A percentile compares a stretch with the other conserved stretches of the same genome.
phyloP scores from a whole-genome alignment of 2,329 filamentous ascomycete genomes.

The Canariomyces notabilis region DNA sequence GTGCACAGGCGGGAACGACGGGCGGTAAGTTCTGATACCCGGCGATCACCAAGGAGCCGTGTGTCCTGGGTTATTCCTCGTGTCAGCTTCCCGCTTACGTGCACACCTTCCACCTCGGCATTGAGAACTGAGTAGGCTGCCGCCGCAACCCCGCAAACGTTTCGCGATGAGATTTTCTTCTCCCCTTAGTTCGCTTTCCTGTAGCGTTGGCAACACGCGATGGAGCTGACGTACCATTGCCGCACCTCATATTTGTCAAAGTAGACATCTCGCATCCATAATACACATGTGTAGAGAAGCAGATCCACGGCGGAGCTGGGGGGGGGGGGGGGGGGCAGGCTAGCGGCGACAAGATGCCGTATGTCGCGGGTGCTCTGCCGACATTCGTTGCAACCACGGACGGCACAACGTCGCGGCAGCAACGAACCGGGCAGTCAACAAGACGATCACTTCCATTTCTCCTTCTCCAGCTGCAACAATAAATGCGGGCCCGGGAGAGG shows the following conservation, averaged over 20 bases:
- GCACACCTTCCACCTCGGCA: no score
- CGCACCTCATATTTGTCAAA: no score
- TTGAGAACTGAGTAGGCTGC: no score
- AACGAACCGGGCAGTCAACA: background rate
- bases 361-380: slow-evolving; percentile 2
- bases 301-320: no score
- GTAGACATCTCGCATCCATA: no score
- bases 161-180: no score
- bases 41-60: background rate
- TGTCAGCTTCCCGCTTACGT: no score
- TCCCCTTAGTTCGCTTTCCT: no score
- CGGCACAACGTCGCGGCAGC: background rate
- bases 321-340: background rate
- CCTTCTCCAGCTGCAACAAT: background rate
- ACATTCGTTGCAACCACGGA: slow-evolving; percentile 5
- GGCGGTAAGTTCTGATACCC: background rate
- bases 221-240: background rate
- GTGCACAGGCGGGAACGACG: background rate
- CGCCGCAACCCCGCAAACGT: no score
- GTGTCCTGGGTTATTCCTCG: no score
- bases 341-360: background rate
- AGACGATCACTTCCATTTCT: background rate
- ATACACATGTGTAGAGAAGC: no score
- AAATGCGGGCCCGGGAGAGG: no score
- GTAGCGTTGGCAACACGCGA: background rate